Percentiles rank a stretch among this genome's conserved stretches.
Conservation (phyloP, 2,329 filamentous ascomycete species). For the Botryosphaeria agaves region DNA sequence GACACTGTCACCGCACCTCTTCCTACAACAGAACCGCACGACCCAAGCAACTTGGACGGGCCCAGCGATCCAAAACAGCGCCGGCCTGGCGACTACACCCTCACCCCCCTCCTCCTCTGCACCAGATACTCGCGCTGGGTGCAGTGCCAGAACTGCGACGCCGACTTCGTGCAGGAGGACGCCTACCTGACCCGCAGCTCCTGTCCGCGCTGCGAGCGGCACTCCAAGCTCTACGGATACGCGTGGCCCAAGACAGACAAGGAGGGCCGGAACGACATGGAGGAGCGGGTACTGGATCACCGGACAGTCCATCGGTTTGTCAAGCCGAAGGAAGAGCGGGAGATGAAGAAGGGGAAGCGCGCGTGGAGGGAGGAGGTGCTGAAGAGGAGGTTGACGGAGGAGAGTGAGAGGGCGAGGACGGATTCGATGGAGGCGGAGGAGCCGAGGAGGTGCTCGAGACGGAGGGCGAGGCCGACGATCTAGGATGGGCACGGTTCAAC, state of each 20-base stretch:
- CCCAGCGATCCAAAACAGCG: constrained; percentile 9
- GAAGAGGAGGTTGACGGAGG: background rate
- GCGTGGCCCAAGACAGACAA: constrained; percentile 91
- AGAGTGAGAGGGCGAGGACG: background rate
- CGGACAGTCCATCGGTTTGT: constrained; percentile 77
- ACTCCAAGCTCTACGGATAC: constrained; percentile 90
- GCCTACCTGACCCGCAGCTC: constrained; percentile 73
- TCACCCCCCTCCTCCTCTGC: constrained; percentile 58
- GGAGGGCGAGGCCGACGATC: no score
- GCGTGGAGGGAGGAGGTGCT: background rate
- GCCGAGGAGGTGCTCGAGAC: no score
- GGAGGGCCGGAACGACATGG: constrained; percentile 54
- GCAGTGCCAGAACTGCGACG: constrained; percentile 67
- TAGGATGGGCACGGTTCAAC: no score
- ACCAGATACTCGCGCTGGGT: constrained; percentile 72
- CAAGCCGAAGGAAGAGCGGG: constrained; percentile 27
- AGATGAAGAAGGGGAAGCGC: constrained; percentile 12
- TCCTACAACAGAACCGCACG: background rate
- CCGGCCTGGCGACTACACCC: constrained; percentile 46
- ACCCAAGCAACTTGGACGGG: background rate
- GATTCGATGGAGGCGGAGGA: no score
- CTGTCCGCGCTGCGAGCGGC: constrained; percentile 84
- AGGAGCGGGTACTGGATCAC: constrained; percentile 60
- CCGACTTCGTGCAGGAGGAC: constrained; percentile 72
- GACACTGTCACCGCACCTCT: background rate